Conservation (phyloP, 1,284 basidiomycete species). For the Kwoniella shivajii region DNA sequence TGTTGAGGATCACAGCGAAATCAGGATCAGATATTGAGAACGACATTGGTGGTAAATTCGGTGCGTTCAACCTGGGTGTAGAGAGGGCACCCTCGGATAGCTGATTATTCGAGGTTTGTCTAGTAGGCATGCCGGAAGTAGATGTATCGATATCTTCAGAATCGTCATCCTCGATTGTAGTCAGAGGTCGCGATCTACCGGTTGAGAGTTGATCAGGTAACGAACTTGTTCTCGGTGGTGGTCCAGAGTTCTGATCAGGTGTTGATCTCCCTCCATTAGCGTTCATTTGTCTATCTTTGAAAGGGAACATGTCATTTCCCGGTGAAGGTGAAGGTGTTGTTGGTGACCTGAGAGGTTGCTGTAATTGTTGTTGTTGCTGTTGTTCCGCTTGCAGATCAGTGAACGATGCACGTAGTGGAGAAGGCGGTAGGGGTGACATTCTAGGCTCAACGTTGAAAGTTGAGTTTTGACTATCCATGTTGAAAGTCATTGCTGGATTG, state of each 20-base stretch:
- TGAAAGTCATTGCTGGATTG: constrained; percentile 53
- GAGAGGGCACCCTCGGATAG: constrained; percentile 14
- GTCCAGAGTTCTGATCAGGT: constrained; percentile 30
- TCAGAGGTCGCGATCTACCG: constrained; percentile 8
- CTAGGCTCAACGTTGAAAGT: constrained; percentile 42
- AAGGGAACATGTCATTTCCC: constrained; percentile 27
- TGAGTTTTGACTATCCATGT: constrained; percentile 42
- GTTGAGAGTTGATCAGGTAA: constrained; percentile 25
- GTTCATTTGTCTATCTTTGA: constrained; percentile 12
- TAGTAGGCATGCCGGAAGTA: constrained; percentile 3
- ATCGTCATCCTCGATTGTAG: constrained; percentile 6
- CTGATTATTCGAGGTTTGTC: constrained; percentile 10
- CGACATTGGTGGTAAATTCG: constrained; percentile 49
- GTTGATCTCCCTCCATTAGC: constrained; percentile 2
- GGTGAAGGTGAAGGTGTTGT: constrained; percentile 5
- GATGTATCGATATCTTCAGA: constrained; percentile 3
- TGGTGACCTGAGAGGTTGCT: constrained; percentile 9
- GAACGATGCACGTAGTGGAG: constrained; percentile 48
- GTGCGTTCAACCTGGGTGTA: constrained; percentile 48
- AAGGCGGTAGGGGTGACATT: constrained; percentile 43
- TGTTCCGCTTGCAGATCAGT: constrained; percentile 30
- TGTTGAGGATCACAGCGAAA: constrained; percentile 52
- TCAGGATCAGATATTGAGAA: constrained; percentile 55
- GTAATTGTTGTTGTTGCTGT: constrained; percentile 5
- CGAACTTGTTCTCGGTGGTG: constrained; percentile 36